Evolutionary conservation across 2,329 filamentous ascomycete species (phyloP).

Genomic region (Fusarium liriodendri): DNA sequence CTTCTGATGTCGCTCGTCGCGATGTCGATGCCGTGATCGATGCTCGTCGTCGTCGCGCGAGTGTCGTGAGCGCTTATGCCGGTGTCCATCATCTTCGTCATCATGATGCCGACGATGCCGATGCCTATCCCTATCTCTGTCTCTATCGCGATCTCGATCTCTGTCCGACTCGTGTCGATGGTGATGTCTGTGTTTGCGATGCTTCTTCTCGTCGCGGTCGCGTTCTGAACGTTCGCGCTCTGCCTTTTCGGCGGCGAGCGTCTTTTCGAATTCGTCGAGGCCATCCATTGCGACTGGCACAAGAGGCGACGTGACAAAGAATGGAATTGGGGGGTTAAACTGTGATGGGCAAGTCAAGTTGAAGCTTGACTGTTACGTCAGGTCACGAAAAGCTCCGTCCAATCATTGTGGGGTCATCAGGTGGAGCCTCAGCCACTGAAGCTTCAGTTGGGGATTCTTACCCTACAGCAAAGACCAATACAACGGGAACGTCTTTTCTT

Average conservation of each 20-base stretch:
- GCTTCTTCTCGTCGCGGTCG: constrained; percentile 56
- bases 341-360: background rate
- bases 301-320: fast-evolving
- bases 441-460: background rate
- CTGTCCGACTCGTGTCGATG: constrained; percentile 55
- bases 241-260: constrained; percentile 74
- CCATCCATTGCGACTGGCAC: constrained; percentile 57
- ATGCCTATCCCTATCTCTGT: constrained; percentile 35
- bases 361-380: constrained; percentile 26
- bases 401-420: constrained; percentile 16
- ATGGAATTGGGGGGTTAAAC: background rate
- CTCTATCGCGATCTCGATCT: constrained; percentile 43
- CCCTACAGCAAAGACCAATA: no score
- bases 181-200: constrained; percentile 58
- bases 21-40: constrained; percentile 50
- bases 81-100: constrained; percentile 45
- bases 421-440: background rate
- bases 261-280: constrained; percentile 81
- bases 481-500: no score
- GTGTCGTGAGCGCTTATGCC: constrained; percentile 43
- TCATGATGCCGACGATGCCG: constrained; percentile 42
- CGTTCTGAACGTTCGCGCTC: constrained; percentile 61
- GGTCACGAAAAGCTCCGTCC: constrained; percentile 22
- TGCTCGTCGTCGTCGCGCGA: constrained; percentile 57
- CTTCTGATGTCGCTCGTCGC: constrained; percentile 50